Conservation (phyloP, 192 early-diverging fungal genomes). For the Radiomyces spectabilis region DNA sequence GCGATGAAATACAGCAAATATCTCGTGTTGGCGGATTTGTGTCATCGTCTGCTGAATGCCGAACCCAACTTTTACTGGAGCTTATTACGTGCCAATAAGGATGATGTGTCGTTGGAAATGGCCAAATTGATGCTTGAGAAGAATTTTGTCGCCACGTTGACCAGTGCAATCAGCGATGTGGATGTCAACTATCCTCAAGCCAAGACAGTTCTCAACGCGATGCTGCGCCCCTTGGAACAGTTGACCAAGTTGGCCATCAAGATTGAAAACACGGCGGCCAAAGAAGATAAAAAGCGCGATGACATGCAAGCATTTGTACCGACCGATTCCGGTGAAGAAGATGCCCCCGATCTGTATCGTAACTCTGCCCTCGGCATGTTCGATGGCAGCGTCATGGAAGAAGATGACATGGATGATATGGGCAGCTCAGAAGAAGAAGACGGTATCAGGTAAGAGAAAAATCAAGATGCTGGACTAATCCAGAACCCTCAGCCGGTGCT, state of each 20-base stretch:
- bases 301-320: slow-evolving; percentile 34
- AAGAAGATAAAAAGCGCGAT: slow-evolving; percentile 39
- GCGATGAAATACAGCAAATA: slow-evolving; percentile 61
- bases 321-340: slow-evolving; percentile 47
- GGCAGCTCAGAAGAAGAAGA: slow-evolving; percentile 12
- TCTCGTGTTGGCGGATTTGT: slow-evolving; percentile 59
- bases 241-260: slow-evolving; percentile 86
- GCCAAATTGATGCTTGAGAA: slow-evolving; percentile 86
- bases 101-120: slow-evolving; percentile 54
- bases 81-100: slow-evolving; percentile 22
- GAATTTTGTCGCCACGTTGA: slow-evolving; percentile 71
- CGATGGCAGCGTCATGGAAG: slow-evolving; percentile 63
- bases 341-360: slow-evolving; percentile 72
- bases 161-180: slow-evolving; percentile 72
- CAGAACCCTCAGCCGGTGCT: too few species aligned
- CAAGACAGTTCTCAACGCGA: slow-evolving; percentile 60
- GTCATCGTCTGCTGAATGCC: slow-evolving; percentile 56
- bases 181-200: slow-evolving; percentile 88
- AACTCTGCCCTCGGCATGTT: slow-evolving; percentile 79
- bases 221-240: slow-evolving; percentile 85
- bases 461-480: too few species aligned
- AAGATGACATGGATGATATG: slow-evolving; percentile 62
- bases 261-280: slow-evolving; percentile 50
- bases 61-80: slow-evolving; percentile 19
- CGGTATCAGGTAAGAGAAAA: slow-evolving; percentile 11